Conservation (phyloP, 495 filamentous ascomycete species). For the Hypoxylon lienhwacheense region DNA sequence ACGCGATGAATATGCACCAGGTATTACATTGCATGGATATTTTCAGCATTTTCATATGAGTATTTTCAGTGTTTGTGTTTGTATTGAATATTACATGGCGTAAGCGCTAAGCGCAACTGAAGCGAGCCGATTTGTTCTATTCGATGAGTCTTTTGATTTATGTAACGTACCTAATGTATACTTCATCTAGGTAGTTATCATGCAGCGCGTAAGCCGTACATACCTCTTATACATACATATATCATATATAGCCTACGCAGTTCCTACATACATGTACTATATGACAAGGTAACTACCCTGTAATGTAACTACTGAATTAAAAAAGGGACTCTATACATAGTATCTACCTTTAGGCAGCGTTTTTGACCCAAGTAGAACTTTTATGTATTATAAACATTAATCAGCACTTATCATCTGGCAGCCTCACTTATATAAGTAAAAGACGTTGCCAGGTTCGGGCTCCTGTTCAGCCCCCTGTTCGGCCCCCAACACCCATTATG, state of each 20-base stretch:
- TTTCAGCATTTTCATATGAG: background rate
- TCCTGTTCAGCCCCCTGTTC: constrained; percentile 23
- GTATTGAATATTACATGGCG: constrained; percentile 1
- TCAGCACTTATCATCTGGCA: no score
- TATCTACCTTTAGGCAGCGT: no score
- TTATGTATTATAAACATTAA: no score
- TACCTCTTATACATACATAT: no score
- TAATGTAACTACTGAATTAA: no score
- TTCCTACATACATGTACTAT: background rate
- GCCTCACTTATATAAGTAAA: constrained; percentile 33
- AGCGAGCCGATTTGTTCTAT: background rate
- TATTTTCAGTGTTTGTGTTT: background rate
- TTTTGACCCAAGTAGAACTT: no score
- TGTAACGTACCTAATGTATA: background rate
- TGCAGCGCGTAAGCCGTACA: no score
- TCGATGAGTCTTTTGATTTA: background rate
- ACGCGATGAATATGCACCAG: no score
- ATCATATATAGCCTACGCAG: no score
- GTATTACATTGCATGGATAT: constrained; percentile 7
- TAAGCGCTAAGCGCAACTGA: constrained; percentile 32
- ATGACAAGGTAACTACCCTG: background rate
- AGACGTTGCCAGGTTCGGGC: constrained; percentile 19
- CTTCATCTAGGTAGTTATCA: no score
- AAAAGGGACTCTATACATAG: no score
- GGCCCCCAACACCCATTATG: constrained; percentile 16